These are phyloP conservation scores for Cyphellophora attinorum DNA, from an alignment of 2,329 filamentous ascomycete species.

Conservation along the genomic window DNA sequence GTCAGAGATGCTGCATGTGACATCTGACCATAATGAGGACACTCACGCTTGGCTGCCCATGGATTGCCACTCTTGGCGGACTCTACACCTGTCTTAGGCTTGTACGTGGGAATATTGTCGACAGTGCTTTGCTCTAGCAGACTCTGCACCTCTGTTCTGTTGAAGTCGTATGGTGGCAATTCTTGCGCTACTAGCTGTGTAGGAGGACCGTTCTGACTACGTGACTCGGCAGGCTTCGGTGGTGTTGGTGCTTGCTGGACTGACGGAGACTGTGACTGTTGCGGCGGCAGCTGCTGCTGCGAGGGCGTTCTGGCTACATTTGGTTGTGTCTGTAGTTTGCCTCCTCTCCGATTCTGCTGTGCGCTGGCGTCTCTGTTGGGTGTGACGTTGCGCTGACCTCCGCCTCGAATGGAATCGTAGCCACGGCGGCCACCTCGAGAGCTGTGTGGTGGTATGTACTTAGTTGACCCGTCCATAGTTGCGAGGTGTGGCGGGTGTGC, in stretches of 20 bases:
- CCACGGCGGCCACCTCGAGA: conserved; percentile 12
- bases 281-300: conserved; percentile 1
- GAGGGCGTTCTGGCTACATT: background rate
- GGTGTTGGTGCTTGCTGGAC: conserved; percentile 1
- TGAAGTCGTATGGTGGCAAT: conserved; percentile 33
- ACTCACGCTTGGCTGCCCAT: conserved; percentile 36
- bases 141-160: conserved; percentile 31
- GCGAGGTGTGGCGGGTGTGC: too few species aligned
- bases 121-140: conserved; percentile 33
- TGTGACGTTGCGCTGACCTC: background rate
- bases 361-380: conserved; percentile 10
- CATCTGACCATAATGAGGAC: background rate
- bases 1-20: too few species aligned
- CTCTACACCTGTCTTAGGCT: conserved; percentile 14
- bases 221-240: too few species aligned
- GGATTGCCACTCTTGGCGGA: conserved; percentile 22
- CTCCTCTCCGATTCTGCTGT: conserved; percentile 12
- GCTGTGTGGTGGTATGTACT: conserved; percentile 8
- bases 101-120: conserved; percentile 28
- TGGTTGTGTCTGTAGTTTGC: conserved; percentile 3
- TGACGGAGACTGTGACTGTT: background rate
- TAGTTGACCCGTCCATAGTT: conserved; percentile 2
- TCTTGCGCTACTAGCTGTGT: conserved; percentile 21
- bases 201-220: conserved; percentile 9
- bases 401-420: conserved; percentile 6